phyloP scores from a whole-genome alignment of 2,329 filamentous ascomycete species.

The Emericellopsis cladophorae region DNA sequence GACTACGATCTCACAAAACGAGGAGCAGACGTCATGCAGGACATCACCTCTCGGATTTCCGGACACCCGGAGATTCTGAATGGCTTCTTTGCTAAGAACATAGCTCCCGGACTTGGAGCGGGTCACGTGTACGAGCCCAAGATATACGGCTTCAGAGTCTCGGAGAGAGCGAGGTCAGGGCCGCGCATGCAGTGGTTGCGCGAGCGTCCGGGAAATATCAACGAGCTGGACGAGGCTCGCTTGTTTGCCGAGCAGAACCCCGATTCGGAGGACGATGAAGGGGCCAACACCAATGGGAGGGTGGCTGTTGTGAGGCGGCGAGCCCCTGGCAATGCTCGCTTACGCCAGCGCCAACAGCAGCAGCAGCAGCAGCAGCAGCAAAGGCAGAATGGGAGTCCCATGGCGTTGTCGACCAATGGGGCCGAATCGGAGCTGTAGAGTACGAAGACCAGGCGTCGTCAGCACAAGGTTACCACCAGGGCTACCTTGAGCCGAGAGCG shows the following conservation, averaged over 20 bases:
- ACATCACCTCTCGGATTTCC: constrained; percentile 17
- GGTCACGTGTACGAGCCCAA: constrained; percentile 84
- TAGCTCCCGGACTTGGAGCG: constrained; percentile 73
- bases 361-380: constrained; percentile 12
- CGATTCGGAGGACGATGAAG: constrained; percentile 46
- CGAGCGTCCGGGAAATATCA: constrained; percentile 66
- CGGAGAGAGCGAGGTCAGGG: constrained; percentile 76
- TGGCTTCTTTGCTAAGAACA: constrained; percentile 74
- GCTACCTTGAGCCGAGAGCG: too few relatives aligned
- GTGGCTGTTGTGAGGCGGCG: constrained; percentile 26
- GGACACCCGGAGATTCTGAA: constrained; percentile 53
- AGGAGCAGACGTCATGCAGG: constrained; percentile 44
- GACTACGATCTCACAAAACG: constrained; percentile 80
- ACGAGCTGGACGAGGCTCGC: constrained; percentile 71
- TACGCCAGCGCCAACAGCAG: constrained; percentile 19
- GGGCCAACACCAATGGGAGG: constrained; percentile 7
- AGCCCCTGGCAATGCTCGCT: constrained; percentile 25
- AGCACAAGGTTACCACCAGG: too few relatives aligned
- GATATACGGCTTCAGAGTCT: constrained; percentile 94
- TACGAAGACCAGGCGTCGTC: too few relatives aligned
- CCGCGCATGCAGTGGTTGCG: constrained; percentile 96
- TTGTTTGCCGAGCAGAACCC: constrained; percentile 37
- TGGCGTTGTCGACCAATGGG: constrained; percentile 42
- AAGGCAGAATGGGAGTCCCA: constrained; percentile 41
- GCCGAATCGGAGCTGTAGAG: constrained; percentile 41